A percentile compares a stretch with the other conserved stretches of the same genome.
Evolutionary conservation across 75 land plant genomes (phyloP).

Genomic region (Picea glauca): DNA sequence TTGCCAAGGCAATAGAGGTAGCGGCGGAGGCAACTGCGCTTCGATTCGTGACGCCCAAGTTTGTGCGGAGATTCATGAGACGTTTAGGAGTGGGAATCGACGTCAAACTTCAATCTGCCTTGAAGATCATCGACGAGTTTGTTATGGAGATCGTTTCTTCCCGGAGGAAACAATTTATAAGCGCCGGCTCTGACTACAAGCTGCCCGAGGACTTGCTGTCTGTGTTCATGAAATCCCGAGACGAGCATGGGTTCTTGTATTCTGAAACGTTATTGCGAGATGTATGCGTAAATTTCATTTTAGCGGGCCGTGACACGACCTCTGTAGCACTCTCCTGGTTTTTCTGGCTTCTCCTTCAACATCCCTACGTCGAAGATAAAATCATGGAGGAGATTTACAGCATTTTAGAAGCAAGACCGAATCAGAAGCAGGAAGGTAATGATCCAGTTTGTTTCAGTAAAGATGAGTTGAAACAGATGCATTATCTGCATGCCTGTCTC

Average conservation of each 20-base stretch:
- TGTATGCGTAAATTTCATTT: slow-evolving; percentile 20
- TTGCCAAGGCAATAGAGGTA: slow-evolving; percentile 19
- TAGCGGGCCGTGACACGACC: slow-evolving; percentile 43
- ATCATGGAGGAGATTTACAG: slow-evolving; percentile 19
- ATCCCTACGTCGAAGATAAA: slow-evolving; percentile 27
- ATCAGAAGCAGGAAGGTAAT: background rate
- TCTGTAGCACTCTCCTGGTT: slow-evolving; percentile 43
- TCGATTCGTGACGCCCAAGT: slow-evolving; percentile 17
- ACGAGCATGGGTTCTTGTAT: background rate
- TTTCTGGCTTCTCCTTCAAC: slow-evolving; percentile 33
- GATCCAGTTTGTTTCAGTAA: background rate
- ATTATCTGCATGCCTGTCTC: slow-evolving; percentile 31
- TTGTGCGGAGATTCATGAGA: slow-evolving; percentile 8
- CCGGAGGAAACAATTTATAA: background rate
- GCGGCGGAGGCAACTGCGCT: slow-evolving; percentile 13
- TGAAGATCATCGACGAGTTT: slow-evolving; percentile 12
- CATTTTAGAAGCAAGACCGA: slow-evolving; percentile 18
- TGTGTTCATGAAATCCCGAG: slow-evolving; percentile 9
- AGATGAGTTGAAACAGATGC: slow-evolving; percentile 20
- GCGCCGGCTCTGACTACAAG: background rate
- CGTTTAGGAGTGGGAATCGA: background rate
- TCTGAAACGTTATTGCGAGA: slow-evolving; percentile 20
- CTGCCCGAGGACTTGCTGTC: slow-evolving; percentile 7
- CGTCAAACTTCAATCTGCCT: background rate
- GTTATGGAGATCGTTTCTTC: background rate